phyloP scores from a whole-genome alignment of 495 filamentous ascomycete species.

The Oidiodendron maius region DNA sequence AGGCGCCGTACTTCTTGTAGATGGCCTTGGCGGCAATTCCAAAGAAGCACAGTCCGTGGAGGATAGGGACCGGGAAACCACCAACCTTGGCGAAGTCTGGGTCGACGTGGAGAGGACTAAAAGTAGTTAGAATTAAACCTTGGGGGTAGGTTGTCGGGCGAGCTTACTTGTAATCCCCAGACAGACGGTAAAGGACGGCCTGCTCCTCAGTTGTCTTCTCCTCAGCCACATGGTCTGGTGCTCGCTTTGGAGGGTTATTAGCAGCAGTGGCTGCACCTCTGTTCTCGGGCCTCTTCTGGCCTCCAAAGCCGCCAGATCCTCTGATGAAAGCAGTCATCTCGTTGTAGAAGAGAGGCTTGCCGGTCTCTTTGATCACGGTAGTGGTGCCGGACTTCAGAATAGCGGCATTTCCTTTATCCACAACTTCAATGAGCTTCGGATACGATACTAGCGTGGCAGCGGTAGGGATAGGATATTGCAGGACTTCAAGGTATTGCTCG shows the following conservation, averaged over 20 bases:
- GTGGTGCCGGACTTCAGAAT: conserved; percentile 74
- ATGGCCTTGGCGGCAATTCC: conserved; percentile 89
- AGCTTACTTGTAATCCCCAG: conserved; percentile 65
- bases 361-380: conserved; percentile 72
- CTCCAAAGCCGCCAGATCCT: conserved; percentile 88
- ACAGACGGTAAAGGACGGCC: conserved; percentile 90
- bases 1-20: conserved; percentile 73
- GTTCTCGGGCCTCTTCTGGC: conserved; percentile 69
- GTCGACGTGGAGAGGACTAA: conserved; percentile 80
- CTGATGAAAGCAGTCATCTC: conserved; percentile 88
- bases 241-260: conserved; percentile 71
- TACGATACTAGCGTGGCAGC: conserved; percentile 72
- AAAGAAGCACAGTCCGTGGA: conserved; percentile 95
- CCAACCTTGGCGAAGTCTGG: conserved; percentile 91
- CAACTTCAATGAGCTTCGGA: conserved; percentile 84
- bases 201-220: conserved; percentile 90
- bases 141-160: not conserved
- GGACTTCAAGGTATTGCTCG: conserved; percentile 96
- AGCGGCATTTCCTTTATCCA: conserved; percentile 92
- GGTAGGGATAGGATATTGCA: conserved; percentile 91
- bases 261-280: conserved; percentile 73
- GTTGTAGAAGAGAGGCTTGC: conserved; percentile 94
- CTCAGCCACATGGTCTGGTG: conserved; percentile 77
- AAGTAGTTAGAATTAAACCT: not conserved
- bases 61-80: conserved; percentile 90